Evolutionary conservation across 495 filamentous ascomycete species (phyloP), one percentile per base, ranked within the genome.

Genomic region (Lasiosphaeria hispida): DNA sequence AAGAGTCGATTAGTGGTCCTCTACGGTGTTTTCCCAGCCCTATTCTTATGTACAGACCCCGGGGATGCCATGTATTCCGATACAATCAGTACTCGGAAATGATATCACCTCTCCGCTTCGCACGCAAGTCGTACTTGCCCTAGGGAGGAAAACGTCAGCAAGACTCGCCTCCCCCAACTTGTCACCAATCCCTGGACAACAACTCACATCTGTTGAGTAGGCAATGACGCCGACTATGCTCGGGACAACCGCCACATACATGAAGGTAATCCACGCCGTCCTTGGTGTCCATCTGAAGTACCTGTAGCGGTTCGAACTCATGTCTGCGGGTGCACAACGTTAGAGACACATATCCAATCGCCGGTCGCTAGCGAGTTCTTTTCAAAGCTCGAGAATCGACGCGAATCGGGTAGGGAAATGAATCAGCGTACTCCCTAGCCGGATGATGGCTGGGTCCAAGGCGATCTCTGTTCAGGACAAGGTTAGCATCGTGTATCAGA

Each of bases 201-300:
- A 48, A 83, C 88, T 79, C 80, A 98, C 94, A 71, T 97, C 93
- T 30, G 84, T 90, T 57, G 77, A 80, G 65, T 86, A 95, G 15
- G 81, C 90, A 37, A 92, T 49, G 59, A 86, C 85, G 36, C 84
- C 85, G 52, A 96, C 40, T 36, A 86, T 72, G 34, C 72, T 68
- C 6, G 94, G 94, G 18, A 97, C 80, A 37, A 82, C 73, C 23
- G 84, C 73, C 55, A 87, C 80, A 74, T 91, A 96, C 35, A 85
- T 69, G 65, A 96, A 83, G 4, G 85, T 87, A 59, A 96, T 60
- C 79, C 83, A 83, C 19, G 89, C 91, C 43, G 91, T 94, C 62
- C 89, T 80, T 19, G 84, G 80, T 11, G 87, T 97, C 89, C 89
- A 97, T 66, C 90, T 83, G 83, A 97, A 98, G 83, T 91, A 96